phyloP scores from a whole-genome alignment of 2,329 filamentous ascomycete genomes.

The Ilyonectria mors-panacis region DNA sequence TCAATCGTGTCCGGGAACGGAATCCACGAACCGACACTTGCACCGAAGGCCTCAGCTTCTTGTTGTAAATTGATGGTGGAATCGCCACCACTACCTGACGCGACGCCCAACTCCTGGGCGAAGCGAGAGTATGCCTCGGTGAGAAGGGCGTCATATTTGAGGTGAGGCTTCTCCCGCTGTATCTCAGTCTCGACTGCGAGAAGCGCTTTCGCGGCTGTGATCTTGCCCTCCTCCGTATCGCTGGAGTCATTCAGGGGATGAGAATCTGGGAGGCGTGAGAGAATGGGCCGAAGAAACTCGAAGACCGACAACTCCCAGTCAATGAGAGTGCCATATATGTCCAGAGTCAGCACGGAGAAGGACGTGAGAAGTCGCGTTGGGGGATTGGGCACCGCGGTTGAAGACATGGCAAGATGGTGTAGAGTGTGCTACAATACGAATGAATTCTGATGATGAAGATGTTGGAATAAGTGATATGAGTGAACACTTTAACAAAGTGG shows the following conservation, averaged over 20 bases:
- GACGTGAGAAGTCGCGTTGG: slow-evolving; percentile 41
- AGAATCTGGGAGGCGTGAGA: slow-evolving; percentile 57
- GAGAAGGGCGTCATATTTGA: slow-evolving; percentile 2
- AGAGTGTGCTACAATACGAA: not conserved
- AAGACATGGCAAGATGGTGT: not conserved
- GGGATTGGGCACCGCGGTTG: slow-evolving; percentile 3
- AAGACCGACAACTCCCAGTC: slow-evolving; percentile 82
- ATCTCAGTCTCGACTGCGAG: not conserved
- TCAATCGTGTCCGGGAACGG: slow-evolving; percentile 71
- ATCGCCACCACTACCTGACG: not conserved
- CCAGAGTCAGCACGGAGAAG: slow-evolving; percentile 73
- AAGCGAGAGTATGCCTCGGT: slow-evolving; percentile 35
- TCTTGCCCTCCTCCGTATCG: slow-evolving; percentile 56
- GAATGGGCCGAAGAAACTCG: slow-evolving; percentile 64
- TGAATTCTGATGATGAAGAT: not conserved
- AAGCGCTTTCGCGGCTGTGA: not conserved
- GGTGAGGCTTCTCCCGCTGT: slow-evolving; percentile 1
- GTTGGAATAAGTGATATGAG: not conserved
- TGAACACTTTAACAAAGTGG: too few relatives aligned
- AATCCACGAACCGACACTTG: slow-evolving; percentile 66
- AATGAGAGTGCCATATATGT: slow-evolving; percentile 85
- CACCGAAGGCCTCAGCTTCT: slow-evolving; percentile 52
- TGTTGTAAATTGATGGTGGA: not conserved
- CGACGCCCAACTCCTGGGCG: slow-evolving; percentile 33
- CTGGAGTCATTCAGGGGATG: slow-evolving; percentile 61